Evolutionary conservation across 257 asterid species (phyloP).

Genomic region (Plantago ovata): DNA sequence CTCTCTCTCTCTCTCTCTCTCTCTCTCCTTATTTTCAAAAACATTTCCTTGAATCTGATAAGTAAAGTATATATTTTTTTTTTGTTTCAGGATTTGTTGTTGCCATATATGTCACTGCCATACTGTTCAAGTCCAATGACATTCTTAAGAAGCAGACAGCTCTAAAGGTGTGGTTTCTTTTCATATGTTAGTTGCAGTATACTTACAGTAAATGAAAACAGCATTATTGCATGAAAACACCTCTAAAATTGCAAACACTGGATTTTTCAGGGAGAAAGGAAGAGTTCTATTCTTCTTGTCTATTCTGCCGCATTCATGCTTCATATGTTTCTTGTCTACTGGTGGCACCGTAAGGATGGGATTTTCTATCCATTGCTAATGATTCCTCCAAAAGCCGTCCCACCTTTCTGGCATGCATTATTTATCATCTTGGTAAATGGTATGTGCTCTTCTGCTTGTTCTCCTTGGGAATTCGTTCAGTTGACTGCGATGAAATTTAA

Average conservation of each 20-base stretch:
- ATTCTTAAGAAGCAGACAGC: conserved; percentile 91
- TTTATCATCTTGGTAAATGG: conserved; percentile 79
- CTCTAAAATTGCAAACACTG: conserved; percentile 10
- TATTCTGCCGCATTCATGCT: conserved; percentile 50
- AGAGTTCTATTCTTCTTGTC: conserved; percentile 54
- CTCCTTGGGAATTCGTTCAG: conserved; percentile 1
- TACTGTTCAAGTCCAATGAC: conserved; percentile 87
- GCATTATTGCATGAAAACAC: conserved; percentile 5
- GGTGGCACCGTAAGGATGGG: conserved; percentile 74
- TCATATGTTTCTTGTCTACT: conserved; percentile 69
- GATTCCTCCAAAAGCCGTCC: conserved; percentile 82
- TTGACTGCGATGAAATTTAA: neutral
- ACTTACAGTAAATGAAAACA: conserved; percentile 9
- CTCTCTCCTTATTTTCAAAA: neutral
- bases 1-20: conserved; percentile 2
- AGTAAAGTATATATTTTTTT: conserved; percentile 7
- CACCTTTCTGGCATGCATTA: conserved; percentile 92
- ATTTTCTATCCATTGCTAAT: conserved; percentile 62
- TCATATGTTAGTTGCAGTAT: conserved; percentile 16
- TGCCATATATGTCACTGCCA: conserved; percentile 66
- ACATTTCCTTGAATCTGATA: conserved; percentile 10
- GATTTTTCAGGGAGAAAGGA: conserved; percentile 82
- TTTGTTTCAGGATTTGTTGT: conserved; percentile 61
- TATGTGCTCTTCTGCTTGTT: conserved; percentile 27
- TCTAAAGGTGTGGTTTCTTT: conserved; percentile 56